Percentiles rank a stretch among this genome's conserved stretches.
Conservation (phyloP, 2,329 filamentous ascomycete genomes). For the Apiospora hydei region DNA sequence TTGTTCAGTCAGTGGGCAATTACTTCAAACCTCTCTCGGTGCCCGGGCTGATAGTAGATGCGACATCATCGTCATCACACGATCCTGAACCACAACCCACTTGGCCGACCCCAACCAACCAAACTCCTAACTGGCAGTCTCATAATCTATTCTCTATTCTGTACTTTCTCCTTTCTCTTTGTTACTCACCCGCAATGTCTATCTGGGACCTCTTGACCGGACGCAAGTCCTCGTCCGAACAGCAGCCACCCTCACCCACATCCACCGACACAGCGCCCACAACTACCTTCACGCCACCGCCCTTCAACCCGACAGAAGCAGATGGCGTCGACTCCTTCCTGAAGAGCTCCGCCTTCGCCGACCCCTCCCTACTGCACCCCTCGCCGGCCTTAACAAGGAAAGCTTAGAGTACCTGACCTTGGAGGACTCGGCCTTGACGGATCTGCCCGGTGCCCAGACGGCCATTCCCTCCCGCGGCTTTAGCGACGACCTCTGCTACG, state of each 20-base stretch:
- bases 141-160: constrained; percentile 22
- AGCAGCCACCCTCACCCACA: constrained; percentile 50
- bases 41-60: constrained; percentile 17
- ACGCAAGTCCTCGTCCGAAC: constrained; percentile 56
- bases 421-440: constrained; percentile 88
- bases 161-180: constrained; percentile 23
- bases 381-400: constrained; percentile 91
- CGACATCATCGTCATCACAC: constrained; percentile 23
- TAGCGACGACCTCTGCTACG: constrained; percentile 98
- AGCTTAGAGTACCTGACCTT: constrained; percentile 94
- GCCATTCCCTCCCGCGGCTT: constrained; percentile 94
- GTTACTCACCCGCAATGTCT: constrained; percentile 52
- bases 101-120: not conserved
- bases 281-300: constrained; percentile 58
- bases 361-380: constrained; percentile 87
- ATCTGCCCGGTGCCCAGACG: constrained; percentile 85
- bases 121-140: constrained; percentile 28
- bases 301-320: constrained; percentile 75
- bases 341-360: constrained; percentile 76
- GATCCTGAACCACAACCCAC: not conserved
- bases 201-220: constrained; percentile 70
- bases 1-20: constrained; percentile 16
- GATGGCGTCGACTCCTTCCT: constrained; percentile 90
- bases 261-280: constrained; percentile 55
- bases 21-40: constrained; percentile 20